These are phyloP conservation scores for Aspergillus fumigatus DNA, from an alignment of 2,329 filamentous ascomycete species.

Conservation along the genomic window DNA sequence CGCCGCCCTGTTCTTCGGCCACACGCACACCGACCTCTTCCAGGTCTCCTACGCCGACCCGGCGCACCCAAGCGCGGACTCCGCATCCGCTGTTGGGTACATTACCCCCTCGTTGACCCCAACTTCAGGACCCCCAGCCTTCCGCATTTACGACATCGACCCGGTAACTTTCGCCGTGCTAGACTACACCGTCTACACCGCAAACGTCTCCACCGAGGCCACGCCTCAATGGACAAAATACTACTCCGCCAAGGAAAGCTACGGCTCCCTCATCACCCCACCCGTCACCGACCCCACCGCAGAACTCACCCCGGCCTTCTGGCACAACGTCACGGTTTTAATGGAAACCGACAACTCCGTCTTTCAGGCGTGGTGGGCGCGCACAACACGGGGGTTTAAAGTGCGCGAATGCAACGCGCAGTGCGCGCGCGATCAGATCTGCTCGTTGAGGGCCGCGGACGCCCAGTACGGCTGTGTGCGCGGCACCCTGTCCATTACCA, in stretches of 20 bases:
- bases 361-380: slow-evolving; percentile 46
- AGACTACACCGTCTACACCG: slow-evolving; percentile 52
- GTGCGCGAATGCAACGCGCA: slow-evolving; percentile 38
- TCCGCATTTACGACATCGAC: slow-evolving; percentile 57
- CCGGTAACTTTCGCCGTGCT: slow-evolving; percentile 53
- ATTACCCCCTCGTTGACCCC: slow-evolving; percentile 53
- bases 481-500: slow-evolving; percentile 26
- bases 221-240: slow-evolving; percentile 51
- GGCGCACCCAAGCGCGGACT: slow-evolving; percentile 35
- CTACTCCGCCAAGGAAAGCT: slow-evolving; percentile 54
- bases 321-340: slow-evolving; percentile 53
- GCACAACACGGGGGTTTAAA: slow-evolving; percentile 48
- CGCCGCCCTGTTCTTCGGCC: slow-evolving; percentile 53
- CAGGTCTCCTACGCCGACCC: slow-evolving; percentile 53
- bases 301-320: slow-evolving; percentile 55
- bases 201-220: slow-evolving; percentile 43
- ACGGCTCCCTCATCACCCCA: slow-evolving; percentile 45
- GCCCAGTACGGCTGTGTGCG: slow-evolving; percentile 50
- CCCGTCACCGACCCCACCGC: slow-evolving; percentile 34
- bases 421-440: slow-evolving; percentile 48
- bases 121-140: slow-evolving; percentile 52
- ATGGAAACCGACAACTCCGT: slow-evolving; percentile 42
- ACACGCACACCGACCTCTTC: slow-evolving; percentile 56
- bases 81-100: slow-evolving; percentile 50
- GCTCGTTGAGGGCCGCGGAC: slow-evolving; percentile 49